Percentiles rank a stretch among this genome's conserved stretches.
Conservation (phyloP, 495 filamentous ascomycete genomes). For the Penicillium riverlandense region DNA sequence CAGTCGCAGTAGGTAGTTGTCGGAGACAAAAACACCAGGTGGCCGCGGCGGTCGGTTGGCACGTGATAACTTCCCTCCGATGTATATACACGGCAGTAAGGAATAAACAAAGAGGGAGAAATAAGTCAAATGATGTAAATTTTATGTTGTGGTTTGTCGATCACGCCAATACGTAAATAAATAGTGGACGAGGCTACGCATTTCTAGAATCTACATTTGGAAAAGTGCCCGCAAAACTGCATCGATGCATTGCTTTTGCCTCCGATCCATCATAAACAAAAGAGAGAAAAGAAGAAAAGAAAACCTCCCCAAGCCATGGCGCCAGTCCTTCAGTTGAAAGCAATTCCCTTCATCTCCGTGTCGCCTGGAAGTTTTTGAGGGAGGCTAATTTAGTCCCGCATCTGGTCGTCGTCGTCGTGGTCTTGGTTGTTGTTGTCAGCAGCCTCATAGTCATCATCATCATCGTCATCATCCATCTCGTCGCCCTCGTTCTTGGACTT, state of each 20-base stretch:
- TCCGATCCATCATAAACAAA: background rate
- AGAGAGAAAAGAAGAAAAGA: background rate
- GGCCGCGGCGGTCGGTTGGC: constrained; percentile 17
- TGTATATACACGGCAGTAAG: background rate
- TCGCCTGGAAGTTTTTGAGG: constrained; percentile 6
- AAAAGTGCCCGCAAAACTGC: background rate
- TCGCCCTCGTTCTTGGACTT: constrained; percentile 39
- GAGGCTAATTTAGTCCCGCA: constrained; percentile 32
- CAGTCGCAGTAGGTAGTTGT: constrained; percentile 8
- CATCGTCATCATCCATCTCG: constrained; percentile 67
- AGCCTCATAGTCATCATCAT: constrained; percentile 55
- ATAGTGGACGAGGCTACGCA: background rate
- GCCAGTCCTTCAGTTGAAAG: constrained; percentile 8
- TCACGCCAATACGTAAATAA: background rate
- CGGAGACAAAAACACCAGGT: constrained; percentile 21
- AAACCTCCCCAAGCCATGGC: constrained; percentile 11
- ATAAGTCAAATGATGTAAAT: too few species aligned
- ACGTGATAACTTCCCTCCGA: constrained; percentile 13
- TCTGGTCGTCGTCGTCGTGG: constrained; percentile 33
- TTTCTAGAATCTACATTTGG: background rate
- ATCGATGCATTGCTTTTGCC: background rate
- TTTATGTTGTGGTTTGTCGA: background rate
- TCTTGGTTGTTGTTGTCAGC: constrained; percentile 6
- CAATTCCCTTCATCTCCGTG: constrained; percentile 5
- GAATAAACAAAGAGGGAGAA: background rate